Percentiles rank a stretch among this genome's conserved stretches.
Evolutionary conservation across 2,329 filamentous ascomycete species (phyloP).

Genomic region (Xylaria arbuscula): DNA sequence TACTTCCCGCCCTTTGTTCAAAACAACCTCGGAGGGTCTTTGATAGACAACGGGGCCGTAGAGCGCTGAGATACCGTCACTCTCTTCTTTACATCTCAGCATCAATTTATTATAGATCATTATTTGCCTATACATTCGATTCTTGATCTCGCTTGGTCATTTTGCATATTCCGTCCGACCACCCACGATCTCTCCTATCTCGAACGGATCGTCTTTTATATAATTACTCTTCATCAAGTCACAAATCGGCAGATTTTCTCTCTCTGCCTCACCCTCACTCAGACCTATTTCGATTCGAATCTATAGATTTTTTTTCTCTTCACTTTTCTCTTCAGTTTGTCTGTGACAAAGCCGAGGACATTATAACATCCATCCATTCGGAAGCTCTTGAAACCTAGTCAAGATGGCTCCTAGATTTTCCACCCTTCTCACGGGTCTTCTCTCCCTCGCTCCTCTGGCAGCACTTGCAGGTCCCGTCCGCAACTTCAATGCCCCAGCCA

Average conservation of each 20-base stretch:
- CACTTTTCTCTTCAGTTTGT: slow-evolving; percentile 39
- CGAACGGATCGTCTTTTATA: slow-evolving; percentile 20
- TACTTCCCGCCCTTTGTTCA: slow-evolving; percentile 34
- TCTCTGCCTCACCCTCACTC: background rate
- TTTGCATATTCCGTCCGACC: slow-evolving; percentile 18
- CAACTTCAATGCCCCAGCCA: slow-evolving; percentile 37
- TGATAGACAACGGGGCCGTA: slow-evolving; percentile 35
- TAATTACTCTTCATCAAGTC: slow-evolving; percentile 34
- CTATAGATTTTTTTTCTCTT: slow-evolving; percentile 14
- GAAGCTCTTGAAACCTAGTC: slow-evolving; percentile 25
- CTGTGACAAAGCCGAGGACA: slow-evolving; percentile 43
- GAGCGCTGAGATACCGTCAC: slow-evolving; percentile 26
- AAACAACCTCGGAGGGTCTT: slow-evolving; percentile 32
- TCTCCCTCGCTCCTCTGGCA: slow-evolving; percentile 46
- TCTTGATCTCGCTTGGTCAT: slow-evolving; percentile 19
- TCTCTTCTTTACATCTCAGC: slow-evolving; percentile 18
- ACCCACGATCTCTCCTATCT: slow-evolving; percentile 18
- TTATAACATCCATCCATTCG: background rate
- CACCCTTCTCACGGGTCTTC: slow-evolving; percentile 45
- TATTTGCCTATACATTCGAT: slow-evolving; percentile 22
- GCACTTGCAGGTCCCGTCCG: slow-evolving; percentile 43
- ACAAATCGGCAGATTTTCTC: slow-evolving; percentile 11
- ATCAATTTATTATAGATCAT: slow-evolving; percentile 10
- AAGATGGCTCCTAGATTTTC: slow-evolving; percentile 48
- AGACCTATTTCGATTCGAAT: slow-evolving; percentile 6